Evolutionary conservation across 331 rosid genomes (phyloP), one percentile per base, ranked within the genome.

Genomic region (Saraca asoca): DNA sequence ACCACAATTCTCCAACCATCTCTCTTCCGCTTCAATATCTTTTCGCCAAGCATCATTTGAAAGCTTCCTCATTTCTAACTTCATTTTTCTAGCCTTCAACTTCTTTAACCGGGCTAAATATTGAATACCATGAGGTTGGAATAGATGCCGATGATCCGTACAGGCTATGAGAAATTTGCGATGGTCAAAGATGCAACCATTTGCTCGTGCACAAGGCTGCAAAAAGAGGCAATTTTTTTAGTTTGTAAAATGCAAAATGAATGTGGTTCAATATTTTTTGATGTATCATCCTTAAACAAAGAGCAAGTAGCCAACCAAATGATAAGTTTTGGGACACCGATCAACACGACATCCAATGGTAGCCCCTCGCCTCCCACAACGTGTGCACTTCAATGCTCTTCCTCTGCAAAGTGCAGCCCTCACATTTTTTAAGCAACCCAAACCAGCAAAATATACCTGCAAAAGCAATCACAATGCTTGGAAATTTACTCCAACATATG

Each of bases 261-360:
- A 61, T 13, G 31, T 50, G 66, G 50, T 43, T 64, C 24, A 44
- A 5, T 14, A 60, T 42, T 65, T 68, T 35, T 49, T 12, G 4
- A 5, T 56, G 75, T 56, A 34, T 33, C 20, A 55, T 45, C 67
- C 78, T 58, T 8, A 59, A 34, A 50, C 38, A 73, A 35, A 75
- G 56, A 71, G 43, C 34, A 62, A 12, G 8, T 37, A 41, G 71
- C 95, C 62, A 70, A 93, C 98, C 98, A 93, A 90, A 85, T 93
- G 98, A 72, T 93, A 93, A 16, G 98, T 93, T 85, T 37, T 88
- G 57, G 97, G 88, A 75, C 98, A 93, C 59, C 98, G 95, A 82
- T 93, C 98, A 69, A 93, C 98, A 54, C 97, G 98, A 68, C 98
- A 93, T 74, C 98, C 98, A 15, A 84, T 88, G 67, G 98, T 93